Base-by-base conservation (phyloP, 768 basidiomycete genomes). In the Russula lepida region DNA sequence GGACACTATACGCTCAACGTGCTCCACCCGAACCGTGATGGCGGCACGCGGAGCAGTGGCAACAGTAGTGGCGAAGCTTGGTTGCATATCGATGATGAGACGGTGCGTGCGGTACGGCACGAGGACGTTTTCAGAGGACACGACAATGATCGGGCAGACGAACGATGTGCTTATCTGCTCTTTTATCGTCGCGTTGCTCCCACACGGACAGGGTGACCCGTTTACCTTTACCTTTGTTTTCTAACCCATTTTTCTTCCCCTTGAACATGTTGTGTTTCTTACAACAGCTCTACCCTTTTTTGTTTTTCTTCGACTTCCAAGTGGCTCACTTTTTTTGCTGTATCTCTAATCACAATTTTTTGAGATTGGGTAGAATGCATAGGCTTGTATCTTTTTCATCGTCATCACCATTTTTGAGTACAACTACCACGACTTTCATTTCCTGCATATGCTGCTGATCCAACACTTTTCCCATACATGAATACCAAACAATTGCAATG, bases 1-100 rank as follows among this genome's bases (percentile, higher is more conserved):
- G 95, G 95, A 1, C 95, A 98, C 73, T 98, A 98, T 75, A 98
- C 95, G 2, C 82, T 95, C 50, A 89, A 93, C 68, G 88, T 95
- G 11, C 76, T 95, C 2, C 86, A 91, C 66, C 88, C 87, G 3
- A 81, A 81, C 64, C 78, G 85, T 37, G 82, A 79, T 71, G 74
- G 79, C 21, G 25, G 41, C 21, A 28, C 27, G 15, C 41, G 50
- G 27, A 15, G n/a, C 3, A 32, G 27, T 23, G 41, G 49, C 25
- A 43, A 21, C 11, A 46, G 12, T 35, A 32, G 37, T 2, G 77
- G 79, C 6, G 84, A 89, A 59, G 86, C 83, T 11, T 98, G 95
- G 95, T 78, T 97, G 62, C 85, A 95, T 53, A 88, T 98, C 56
- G 95, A 98, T 71, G 95, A 98, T 69, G 95, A 97, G 72, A 75